Conservation (phyloP, 2,329 filamentous ascomycete genomes). For the Fusarium nygamai region DNA sequence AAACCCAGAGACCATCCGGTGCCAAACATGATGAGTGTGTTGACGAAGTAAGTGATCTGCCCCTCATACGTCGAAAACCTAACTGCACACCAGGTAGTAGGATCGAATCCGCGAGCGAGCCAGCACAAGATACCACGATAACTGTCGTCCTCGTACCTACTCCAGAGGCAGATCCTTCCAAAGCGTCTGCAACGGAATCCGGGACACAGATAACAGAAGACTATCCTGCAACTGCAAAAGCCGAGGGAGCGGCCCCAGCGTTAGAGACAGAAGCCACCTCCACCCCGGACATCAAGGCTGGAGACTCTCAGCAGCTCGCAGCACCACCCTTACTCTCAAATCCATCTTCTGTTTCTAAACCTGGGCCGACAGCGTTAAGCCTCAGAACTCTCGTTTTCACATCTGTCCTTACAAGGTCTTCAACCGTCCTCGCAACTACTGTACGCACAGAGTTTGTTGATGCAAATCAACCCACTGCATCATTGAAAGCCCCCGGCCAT, state of each 20-base stretch:
- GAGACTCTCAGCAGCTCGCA: background rate
- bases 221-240: background rate
- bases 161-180: background rate
- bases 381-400: conserved; percentile 33
- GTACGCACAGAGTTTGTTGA: conserved; percentile 28
- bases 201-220: background rate
- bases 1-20: background rate
- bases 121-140: background rate
- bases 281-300: background rate
- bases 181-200: background rate
- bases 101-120: background rate
- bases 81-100: conserved; percentile 41
- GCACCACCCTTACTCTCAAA: background rate
- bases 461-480: conserved; percentile 3
- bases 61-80: conserved; percentile 37
- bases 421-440: conserved; percentile 24
- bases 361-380: background rate
- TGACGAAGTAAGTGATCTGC: conserved; percentile 39
- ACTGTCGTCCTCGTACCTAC: background rate
- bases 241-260: background rate
- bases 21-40: conserved; percentile 3
- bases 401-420: conserved; percentile 35
- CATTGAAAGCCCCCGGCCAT: conserved; percentile 8
- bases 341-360: background rate
- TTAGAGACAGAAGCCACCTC: conserved; percentile 2